Percentiles rank a stretch among this genome's conserved stretches.
These are phyloP conservation scores for Fusarium xyrophilum DNA, from an alignment of 2,329 filamentous ascomycete species.

Conservation along the genomic window DNA sequence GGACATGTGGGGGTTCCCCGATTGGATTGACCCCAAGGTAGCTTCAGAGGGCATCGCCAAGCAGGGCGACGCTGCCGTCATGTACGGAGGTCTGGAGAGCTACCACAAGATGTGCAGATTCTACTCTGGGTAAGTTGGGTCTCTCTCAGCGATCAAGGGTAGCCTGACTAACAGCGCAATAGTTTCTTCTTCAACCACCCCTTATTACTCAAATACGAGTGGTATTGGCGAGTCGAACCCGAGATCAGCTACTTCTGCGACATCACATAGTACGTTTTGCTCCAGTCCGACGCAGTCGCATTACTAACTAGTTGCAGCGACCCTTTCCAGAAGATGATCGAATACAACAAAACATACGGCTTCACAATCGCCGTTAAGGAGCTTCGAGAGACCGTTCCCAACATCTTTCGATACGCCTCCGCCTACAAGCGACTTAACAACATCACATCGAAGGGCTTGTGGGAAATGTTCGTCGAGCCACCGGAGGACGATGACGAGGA, in stretches of 20 bases:
- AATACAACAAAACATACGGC: slow-evolving; percentile 95
- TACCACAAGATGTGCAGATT: slow-evolving; percentile 99
- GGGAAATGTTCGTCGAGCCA: slow-evolving; percentile 98
- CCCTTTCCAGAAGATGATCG: slow-evolving; percentile 94
- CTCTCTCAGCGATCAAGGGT: background rate
- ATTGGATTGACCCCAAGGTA: slow-evolving; percentile 94
- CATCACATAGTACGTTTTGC: slow-evolving; percentile 81
- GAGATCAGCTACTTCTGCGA: slow-evolving; percentile 99
- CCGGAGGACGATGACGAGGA: slow-evolving; percentile 69
- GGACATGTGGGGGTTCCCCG: slow-evolving; percentile 94
- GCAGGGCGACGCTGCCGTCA: slow-evolving; percentile 95
- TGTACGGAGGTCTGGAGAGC: slow-evolving; percentile 98
- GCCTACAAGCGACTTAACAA: slow-evolving; percentile 95
- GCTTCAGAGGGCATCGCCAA: slow-evolving; percentile 96
- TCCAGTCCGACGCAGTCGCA: background rate
- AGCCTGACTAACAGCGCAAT: slow-evolving; percentile 32
- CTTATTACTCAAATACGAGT: slow-evolving; percentile 93
- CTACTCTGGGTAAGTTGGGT: slow-evolving; percentile 82
- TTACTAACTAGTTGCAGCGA: slow-evolving; percentile 63
- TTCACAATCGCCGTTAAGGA: slow-evolving; percentile 99
- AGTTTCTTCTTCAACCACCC: slow-evolving; percentile 98
- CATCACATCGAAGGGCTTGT: slow-evolving; percentile 86
- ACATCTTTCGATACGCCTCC: slow-evolving; percentile 98
- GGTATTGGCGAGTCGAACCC: slow-evolving; percentile 99
- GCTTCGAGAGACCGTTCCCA: slow-evolving; percentile 94